Evolutionary conservation across 257 asterid genomes (phyloP).

Genomic region (Thymus mandschuricus): DNA sequence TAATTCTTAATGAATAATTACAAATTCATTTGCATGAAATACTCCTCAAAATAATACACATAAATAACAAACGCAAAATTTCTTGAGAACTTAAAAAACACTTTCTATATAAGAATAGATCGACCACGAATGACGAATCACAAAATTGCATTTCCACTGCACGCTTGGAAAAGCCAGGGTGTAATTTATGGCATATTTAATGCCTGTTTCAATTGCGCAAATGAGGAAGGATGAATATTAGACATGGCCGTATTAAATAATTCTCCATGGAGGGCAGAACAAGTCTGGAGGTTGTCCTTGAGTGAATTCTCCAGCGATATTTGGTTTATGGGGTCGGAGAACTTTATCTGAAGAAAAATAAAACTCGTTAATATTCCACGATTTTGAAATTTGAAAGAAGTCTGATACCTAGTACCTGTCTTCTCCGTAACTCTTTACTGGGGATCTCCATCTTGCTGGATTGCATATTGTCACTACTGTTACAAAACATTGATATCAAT

Average conservation of each 20-base stretch:
- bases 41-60: too few species aligned
- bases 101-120: constrained; percentile 4
- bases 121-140: constrained; percentile 27
- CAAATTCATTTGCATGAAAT: too few species aligned
- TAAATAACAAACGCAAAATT: too few species aligned
- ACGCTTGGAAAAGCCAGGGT: constrained; percentile 19
- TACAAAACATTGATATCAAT: constrained; percentile 28
- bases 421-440: constrained; percentile 84
- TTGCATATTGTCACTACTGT: constrained; percentile 69
- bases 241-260: constrained; percentile 75
- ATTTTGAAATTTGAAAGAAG: constrained; percentile 21
- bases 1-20: too few species aligned
- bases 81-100: too few species aligned
- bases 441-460: constrained; percentile 76
- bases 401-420: constrained; percentile 66
- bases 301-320: constrained; percentile 77
- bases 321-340: constrained; percentile 84
- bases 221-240: constrained; percentile 82
- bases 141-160: constrained; percentile 30
- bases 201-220: constrained; percentile 83
- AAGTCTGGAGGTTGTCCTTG: constrained; percentile 87
- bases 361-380: constrained; percentile 15
- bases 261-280: constrained; percentile 91
- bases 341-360: constrained; percentile 63
- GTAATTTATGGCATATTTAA: constrained; percentile 69